Evolutionary conservation across 305 asterid species (phyloP).

Genomic region (Rubia balearica): DNA sequence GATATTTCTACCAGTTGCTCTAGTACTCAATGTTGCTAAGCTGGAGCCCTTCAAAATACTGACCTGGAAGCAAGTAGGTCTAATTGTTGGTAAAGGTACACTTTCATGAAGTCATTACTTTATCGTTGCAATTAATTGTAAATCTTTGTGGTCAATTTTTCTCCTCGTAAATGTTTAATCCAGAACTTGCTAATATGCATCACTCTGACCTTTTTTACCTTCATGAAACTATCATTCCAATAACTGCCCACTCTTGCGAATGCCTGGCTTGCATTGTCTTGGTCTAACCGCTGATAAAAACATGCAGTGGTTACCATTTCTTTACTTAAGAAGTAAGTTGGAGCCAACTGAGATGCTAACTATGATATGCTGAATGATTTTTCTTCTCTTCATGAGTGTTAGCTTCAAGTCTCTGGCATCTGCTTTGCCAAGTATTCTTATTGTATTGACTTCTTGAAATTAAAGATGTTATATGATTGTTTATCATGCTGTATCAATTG

Average conservation of each 20-base stretch:
- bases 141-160: background rate
- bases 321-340: background rate
- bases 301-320: conserved; percentile 7
- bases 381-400: background rate
- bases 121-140: background rate
- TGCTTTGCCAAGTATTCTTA: background rate
- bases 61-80: conserved; percentile 58
- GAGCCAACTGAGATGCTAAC: background rate
- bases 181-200: background rate
- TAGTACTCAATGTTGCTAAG: conserved; percentile 45
- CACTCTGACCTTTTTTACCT: background rate
- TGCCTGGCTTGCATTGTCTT: background rate
- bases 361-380: background rate
- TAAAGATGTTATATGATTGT: background rate
- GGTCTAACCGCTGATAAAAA: background rate
- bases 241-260: background rate
- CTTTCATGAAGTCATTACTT: conserved; percentile 3
- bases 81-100: conserved; percentile 90
- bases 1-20: conserved; percentile 64
- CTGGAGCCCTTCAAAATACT: conserved; percentile 51
- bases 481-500: background rate
- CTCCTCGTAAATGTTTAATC: background rate
- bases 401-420: background rate
- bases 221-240: background rate
- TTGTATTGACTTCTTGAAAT: background rate